Evolutionary conservation across 2,329 filamentous ascomycete genomes (phyloP), one percentile per base, ranked within the genome.

Genomic region (Phialemoniopsis sp.): DNA sequence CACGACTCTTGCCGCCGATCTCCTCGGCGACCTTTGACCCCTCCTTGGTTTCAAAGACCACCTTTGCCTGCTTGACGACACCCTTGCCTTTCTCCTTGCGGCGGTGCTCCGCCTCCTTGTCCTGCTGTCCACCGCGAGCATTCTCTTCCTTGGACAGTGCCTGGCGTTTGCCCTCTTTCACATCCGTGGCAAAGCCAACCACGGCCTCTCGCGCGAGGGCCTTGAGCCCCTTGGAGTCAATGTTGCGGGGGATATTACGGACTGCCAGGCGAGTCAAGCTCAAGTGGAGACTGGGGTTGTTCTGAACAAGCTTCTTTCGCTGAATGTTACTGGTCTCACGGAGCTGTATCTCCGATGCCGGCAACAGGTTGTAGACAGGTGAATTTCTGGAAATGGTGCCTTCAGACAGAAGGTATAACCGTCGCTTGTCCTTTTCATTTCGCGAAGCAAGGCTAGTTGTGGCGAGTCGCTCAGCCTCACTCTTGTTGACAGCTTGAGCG

Each of bases 41-140:
- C 51, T 93, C 82, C 29, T 78, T 78, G 40, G 85, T 87, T 67
- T 98, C 93, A 55, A 93, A 97, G 29, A 97, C 87, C 39, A 98
- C 79, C 71, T 96, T 98, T 40, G 91, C 86, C 66, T 98, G 93
- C 53, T 81, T 85, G 32, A 98, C 89, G 36, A 98, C 89, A 42
- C 78, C 78, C 57, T 91, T 93, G 39, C 87, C 86, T 61, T 91
- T 89, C 48, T 78, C 68, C 58, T 87, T 95, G 40, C 93, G 80
- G 46, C 82, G 73, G 36, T 78, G 79, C 56, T 98, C 93, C 4
- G 88, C 86, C 44, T 87, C 82, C 51, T 78, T 82, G 70, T 90
- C 90, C 36, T 86, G 82, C 26, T 87, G 82, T 10, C 86, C 85
- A 37, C 88, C 89, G 31, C 93, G 82, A 13, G 78, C 70, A 38